Evolutionary conservation across 192 early-diverging fungal genomes (phyloP).

Genomic region (Coemansia sp.): DNA sequence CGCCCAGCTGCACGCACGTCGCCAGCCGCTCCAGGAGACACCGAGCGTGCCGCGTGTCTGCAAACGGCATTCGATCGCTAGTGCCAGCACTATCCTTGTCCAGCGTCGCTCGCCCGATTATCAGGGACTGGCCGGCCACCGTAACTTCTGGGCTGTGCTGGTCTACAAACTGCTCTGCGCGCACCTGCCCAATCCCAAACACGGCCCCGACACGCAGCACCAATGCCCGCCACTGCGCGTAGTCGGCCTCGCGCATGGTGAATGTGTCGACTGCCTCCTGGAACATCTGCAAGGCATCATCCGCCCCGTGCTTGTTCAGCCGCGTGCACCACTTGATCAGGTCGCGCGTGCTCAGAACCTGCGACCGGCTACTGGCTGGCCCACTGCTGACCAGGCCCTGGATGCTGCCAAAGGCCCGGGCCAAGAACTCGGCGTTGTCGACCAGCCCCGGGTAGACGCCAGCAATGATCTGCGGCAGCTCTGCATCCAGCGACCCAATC

Average conservation of each 20-base stretch:
- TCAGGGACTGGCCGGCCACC: conserved; percentile 18
- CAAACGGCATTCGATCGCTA: conserved; percentile 60
- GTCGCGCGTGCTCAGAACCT: conserved; percentile 75
- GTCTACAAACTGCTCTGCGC: conserved; percentile 65
- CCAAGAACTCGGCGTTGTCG: conserved; percentile 53
- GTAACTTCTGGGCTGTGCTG: conserved; percentile 61
- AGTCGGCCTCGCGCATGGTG: conserved; percentile 70
- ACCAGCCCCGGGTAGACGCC: conserved; percentile 43
- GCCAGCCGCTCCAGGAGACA: conserved; percentile 83
- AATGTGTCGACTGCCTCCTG: conserved; percentile 86
- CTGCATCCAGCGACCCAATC: conserved; percentile 54
- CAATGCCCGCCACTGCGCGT: conserved; percentile 57
- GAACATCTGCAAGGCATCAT: conserved; percentile 51
- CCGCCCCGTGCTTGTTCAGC: conserved; percentile 40
- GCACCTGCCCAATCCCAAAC: conserved; percentile 60
- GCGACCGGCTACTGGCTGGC: conserved; percentile 23
- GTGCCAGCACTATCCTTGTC: background rate
- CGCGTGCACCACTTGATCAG: conserved; percentile 88
- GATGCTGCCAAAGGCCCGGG: conserved; percentile 44
- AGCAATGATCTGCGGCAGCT: conserved; percentile 20
- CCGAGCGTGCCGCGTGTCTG: conserved; percentile 74
- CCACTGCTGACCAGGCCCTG: conserved; percentile 43
- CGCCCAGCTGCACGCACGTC: conserved; percentile 67
- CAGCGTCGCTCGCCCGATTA: conserved; percentile 22
- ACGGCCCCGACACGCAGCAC: conserved; percentile 60